Percentiles rank a stretch among this genome's conserved stretches.
These are phyloP conservation scores for Boletus sp. DNA, from an alignment of 768 basidiomycete species.

Conservation along the genomic window DNA sequence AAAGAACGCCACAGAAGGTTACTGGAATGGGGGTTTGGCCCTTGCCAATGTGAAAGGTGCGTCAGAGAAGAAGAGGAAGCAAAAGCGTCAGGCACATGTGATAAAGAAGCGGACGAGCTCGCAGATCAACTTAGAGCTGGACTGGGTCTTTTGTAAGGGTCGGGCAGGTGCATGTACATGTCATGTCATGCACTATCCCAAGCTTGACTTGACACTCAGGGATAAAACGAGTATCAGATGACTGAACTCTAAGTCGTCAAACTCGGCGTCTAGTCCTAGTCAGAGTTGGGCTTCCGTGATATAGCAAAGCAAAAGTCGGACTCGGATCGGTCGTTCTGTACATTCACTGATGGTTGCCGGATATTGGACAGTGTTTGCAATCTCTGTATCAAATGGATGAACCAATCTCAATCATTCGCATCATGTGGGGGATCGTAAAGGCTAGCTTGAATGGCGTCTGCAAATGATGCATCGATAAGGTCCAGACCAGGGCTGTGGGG, in stretches of 20 bases:
- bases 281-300: not conserved
- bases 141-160: slow-evolving; percentile 46
- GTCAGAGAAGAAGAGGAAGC: slow-evolving; percentile 48
- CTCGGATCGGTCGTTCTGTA: not conserved
- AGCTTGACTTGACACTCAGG: not conserved
- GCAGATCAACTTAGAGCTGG: slow-evolving; percentile 64
- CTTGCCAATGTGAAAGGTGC: slow-evolving; percentile 70
- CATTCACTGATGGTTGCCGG: not conserved
- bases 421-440: not conserved
- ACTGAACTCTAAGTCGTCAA: too few relatives aligned
- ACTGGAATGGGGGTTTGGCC: slow-evolving; percentile 72
- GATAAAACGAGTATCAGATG: not conserved
- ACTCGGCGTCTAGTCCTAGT: not conserved
- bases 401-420: not conserved
- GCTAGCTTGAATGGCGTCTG: not conserved
- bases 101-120: slow-evolving; percentile 40
- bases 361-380: not conserved
- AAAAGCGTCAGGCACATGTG: slow-evolving; percentile 6
- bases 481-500: not conserved
- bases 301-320: not conserved
- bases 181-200: not conserved
- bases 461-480: not conserved
- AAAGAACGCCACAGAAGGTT: slow-evolving; percentile 51
- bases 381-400: not conserved
- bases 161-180: not conserved